Base-by-base conservation (phyloP, 2,329 filamentous ascomycete genomes). In the Epichloe gansuensis region DNA sequence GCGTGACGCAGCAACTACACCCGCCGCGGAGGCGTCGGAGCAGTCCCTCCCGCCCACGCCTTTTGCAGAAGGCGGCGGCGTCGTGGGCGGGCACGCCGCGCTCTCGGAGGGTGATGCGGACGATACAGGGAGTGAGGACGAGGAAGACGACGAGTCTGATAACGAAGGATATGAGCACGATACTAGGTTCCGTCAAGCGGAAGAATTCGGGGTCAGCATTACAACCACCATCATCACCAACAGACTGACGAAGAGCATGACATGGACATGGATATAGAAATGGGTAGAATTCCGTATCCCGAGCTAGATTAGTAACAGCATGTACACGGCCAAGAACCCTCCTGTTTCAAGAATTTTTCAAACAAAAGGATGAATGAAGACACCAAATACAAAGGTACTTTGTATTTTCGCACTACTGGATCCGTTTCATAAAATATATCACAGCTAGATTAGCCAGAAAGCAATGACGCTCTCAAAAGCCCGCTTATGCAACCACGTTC, bases 91-190 rank as follows among this genome's bases (percentile, higher is more conserved):
- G 6, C 46, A 46, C 3, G 44, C 37, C 45, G 17, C 42, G 25
- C 50, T 52, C 55, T 51, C 39, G 11, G 56, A 52, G n/a, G 57
- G 43, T 13, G 52, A 56, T 2, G 63, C 65, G 25, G 61, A 57
- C 2, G 61, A 61, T 5, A 58, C 34, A 5, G 49, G 42, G 5
- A 46, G 57, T 13, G 62, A 58, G 0, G 59, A 60, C 3, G 59
- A 58, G 6, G 62, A 59, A 0, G 59, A 59, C 5, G 64, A 63
- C 8, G 65, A 65, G 11, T 62, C 59, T n/a, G 59, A 62, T 5
- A 54, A 53, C 8, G 56, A 60, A 5, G 56, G 59, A 7, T 61
- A 62, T 7, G 58, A 59, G 2, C 61, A 61, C 35, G 61, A 62
- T 0, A 62, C 63, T 11, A 64, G 57, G 1, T 64, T 41, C 15